Evolutionary conservation across 2,329 filamentous ascomycete species (phyloP), one percentile per base, ranked within the genome.

Genomic region (Drechslerella coelobrocha): DNA sequence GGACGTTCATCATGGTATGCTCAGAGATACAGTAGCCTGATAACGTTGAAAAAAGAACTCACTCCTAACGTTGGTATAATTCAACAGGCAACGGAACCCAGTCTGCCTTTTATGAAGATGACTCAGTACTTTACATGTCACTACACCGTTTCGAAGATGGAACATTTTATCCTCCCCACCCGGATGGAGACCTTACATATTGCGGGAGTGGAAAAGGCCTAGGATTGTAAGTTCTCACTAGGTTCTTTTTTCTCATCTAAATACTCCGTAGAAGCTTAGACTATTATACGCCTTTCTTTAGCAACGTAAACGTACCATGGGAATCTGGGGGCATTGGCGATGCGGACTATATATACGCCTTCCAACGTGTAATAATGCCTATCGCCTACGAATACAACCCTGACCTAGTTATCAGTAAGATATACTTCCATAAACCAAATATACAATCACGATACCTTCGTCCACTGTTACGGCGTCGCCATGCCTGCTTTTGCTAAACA

Each of bases 351-450:
- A 86, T 99, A 81, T 93, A 91, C 52, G 94, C 94, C 1, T 99
- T 99, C 76, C 92, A 99, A 76, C 88, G 92, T 77, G 88, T 97
- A 34, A 88, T 99, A 47, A 97, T 99, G 91, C 94, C 94, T 0
- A 94, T 97, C 66, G 92, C 92, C 0, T 86, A 88, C 47, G 93
- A 99, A 76, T 99, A 97, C 78, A 84, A 94, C 75, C 94, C 94
- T 0, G 94, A 99, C 77, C 82, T 99, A 17, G 92, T 97, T 26
- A 94, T 99, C 73, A 79, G 81, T 83, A 77, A 74, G 80, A 3
- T 39, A 10, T 3, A 19, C 14, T 24, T 2, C n/a, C n/a, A 37
- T 29, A 43, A 27, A 23, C 2, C 17, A 19, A 39, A 19, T 45
- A 29, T 51, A n/a, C n/a, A n/a, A n/a, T n/a, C n/a, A n/a, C n/a